Base-by-base conservation (phyloP, 169 alveolate genomes). In the Cryptosporidium felis region DNA sequence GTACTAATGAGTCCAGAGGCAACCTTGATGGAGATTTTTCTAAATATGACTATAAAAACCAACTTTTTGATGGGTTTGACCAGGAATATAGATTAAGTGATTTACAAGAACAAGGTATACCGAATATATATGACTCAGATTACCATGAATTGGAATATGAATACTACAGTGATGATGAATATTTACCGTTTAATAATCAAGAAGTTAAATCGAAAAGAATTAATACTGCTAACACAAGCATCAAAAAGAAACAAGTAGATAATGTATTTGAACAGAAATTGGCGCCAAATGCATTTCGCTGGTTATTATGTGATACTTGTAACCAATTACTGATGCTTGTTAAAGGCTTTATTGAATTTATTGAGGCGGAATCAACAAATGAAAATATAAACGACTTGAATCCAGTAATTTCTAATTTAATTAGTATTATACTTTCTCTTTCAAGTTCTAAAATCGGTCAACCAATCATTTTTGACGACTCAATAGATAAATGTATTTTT, bases 361-460 rank as follows among this genome's bases (percentile, higher is more conserved):
- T 46, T 14, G 81, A 65, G 34, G 0, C 26, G n/a, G 81, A 65
- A 14, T 46, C 45, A 34, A 49, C 12, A 34, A 41, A 1, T 1
- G 28, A 56, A 38, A 53, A 53, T 40, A 21, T n/a, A 36, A 28
- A 36, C 5, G 14, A 53, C 36, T n/a, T 74, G 0, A 56, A 74
- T 21, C 65, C 65, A n/a, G 18, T 42, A 1, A 18, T 74, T 34
- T 42, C 67, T 10, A 61, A 30, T 74, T 26, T 74, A 51, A 53
- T 74, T 18, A 74, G 85, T 49, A 18, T 74, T 38, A 74, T 74
- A 28, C 46, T 74, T 2, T 30, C 60, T 21, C 28, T 74, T 12
- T 74, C 85, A 36, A 74, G 60, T 23, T 74, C 85, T 38, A 74
- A 74, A 53, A 45, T 74, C 40, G 85, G 85, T 5, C 85, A 74